Evolutionary conservation across 1,284 basidiomycete genomes (phyloP), one percentile per base, ranked within the genome.

Genomic region (Ceratobasidium sp.): DNA sequence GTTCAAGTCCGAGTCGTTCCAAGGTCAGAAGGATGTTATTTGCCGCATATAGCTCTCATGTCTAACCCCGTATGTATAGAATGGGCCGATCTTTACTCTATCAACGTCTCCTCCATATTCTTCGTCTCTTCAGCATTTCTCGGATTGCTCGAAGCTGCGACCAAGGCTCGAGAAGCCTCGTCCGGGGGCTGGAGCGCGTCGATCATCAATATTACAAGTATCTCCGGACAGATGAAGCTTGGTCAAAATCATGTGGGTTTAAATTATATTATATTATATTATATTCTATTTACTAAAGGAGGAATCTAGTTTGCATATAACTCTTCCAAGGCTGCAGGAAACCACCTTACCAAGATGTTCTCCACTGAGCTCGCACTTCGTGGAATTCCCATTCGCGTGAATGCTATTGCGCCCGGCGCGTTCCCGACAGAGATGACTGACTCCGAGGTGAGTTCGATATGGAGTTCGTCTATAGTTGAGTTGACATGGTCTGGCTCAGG

Each of bases 121-220:
- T 94, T 93, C 80, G 87, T 90, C 69, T 91, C 92, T 0, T 88
- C 87, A 8, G 92, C 91, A 0, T 93, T 94, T 82, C 82, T 94
- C 51, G 92, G 90, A 5, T 84, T 95, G 27, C 87, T 95, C 33
- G 88, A 88, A 65, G 90, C 89, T 77, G 93, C 91, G 36, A 89
- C 90, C 48, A 63, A 75, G 48, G 56, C 76, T 53, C 27, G 54
- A 24, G 60, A 84, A 87, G 77, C 90, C 65, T 47, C 50, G 29
- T 59, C 50, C 22, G n/a, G 82, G 41, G 82, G 84, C 8, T 73
- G 79, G 79, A 88, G 87, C 19, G 89, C 91, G 9, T 87, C 82
- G 62, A 89, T 94, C 33, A 87, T 95, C 79, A 93, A 93, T 81
- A 90, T 90, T 77, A 91, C 92, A 0, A 92, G 90, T 59, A 90